A percentile compares a stretch with the other conserved stretches of the same genome.
phyloP scores from a whole-genome alignment of 306 rosid genomes.

The Acacia confusa region DNA sequence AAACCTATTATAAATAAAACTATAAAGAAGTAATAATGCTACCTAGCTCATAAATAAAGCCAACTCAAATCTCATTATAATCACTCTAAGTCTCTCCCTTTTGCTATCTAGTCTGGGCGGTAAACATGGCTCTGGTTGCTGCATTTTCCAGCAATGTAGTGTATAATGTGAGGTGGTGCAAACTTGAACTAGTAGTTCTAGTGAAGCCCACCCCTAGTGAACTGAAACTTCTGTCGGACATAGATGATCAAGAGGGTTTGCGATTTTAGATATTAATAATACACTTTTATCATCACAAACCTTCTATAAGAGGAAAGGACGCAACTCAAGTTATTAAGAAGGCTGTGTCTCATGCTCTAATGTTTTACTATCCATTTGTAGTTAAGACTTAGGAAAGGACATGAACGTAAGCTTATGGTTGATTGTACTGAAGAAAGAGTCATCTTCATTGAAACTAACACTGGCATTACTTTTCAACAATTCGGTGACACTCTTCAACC shows the following conservation, averaged over 20 bases:
- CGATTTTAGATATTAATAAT: not conserved
- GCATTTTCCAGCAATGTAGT: not conserved
- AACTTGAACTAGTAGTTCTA: not conserved
- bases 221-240: slow-evolving; percentile 25
- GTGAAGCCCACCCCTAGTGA: slow-evolving; percentile 25
- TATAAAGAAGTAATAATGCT: not conserved
- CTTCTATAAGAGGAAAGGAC: slow-evolving; percentile 20
- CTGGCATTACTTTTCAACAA: slow-evolving; percentile 36
- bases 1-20: no score
- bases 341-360: not conserved
- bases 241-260: slow-evolving; percentile 29
- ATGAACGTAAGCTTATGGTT: slow-evolving; percentile 28
- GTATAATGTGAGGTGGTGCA: not conserved
- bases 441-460: slow-evolving; percentile 48
- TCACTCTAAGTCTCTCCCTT: not conserved
- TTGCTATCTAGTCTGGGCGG: not conserved
- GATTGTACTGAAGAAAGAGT: slow-evolving; percentile 55
- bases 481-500: slow-evolving; percentile 30
- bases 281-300: not conserved
- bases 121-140: not conserved
- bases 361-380: no score
- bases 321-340: slow-evolving; percentile 9
- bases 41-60: no score
- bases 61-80: no score
- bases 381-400: slow-evolving; percentile 15